phyloP scores from a whole-genome alignment of 495 filamentous ascomycete genomes.

The Viridothelium virens region DNA sequence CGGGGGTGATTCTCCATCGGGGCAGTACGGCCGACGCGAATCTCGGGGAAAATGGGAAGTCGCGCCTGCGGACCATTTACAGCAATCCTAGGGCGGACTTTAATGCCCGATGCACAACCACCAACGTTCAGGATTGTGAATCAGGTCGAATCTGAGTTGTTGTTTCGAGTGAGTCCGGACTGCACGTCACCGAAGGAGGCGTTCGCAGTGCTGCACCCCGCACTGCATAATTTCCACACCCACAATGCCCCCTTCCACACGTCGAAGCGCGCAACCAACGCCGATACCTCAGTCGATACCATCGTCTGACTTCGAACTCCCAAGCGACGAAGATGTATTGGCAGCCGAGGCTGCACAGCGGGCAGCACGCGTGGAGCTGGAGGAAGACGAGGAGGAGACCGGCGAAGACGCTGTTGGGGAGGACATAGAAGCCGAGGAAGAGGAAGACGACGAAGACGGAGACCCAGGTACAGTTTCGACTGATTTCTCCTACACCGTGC shows the following conservation, averaged over 20 bases:
- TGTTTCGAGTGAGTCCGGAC: too few species aligned
- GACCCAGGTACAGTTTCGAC: neutral
- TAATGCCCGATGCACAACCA: too few species aligned
- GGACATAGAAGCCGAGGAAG: neutral
- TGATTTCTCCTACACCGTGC: neutral
- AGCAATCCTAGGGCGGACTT: too few species aligned
- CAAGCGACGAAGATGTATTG: neutral
- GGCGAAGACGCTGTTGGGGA: neutral
- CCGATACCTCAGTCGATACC: neutral
- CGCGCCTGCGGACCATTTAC: too few species aligned
- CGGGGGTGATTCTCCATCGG: too few species aligned
- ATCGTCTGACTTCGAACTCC: constrained; percentile 2
- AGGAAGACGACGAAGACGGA: constrained; percentile 1
- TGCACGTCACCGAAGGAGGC: too few species aligned
- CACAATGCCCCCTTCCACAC: constrained; percentile 4
- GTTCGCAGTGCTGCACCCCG: neutral
- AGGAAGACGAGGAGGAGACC: neutral
- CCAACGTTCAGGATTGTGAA: too few species aligned
- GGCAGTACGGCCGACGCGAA: too few species aligned
- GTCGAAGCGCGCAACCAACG: constrained; percentile 1
- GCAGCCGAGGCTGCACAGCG: neutral
- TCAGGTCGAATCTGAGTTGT: too few species aligned
- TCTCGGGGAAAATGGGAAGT: too few species aligned
- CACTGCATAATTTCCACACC: neutral
- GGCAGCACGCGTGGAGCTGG: neutral